Evolutionary conservation across 176 grass and related monocot genomes (phyloP).

Genomic region (Bonia amplexicaulis): DNA sequence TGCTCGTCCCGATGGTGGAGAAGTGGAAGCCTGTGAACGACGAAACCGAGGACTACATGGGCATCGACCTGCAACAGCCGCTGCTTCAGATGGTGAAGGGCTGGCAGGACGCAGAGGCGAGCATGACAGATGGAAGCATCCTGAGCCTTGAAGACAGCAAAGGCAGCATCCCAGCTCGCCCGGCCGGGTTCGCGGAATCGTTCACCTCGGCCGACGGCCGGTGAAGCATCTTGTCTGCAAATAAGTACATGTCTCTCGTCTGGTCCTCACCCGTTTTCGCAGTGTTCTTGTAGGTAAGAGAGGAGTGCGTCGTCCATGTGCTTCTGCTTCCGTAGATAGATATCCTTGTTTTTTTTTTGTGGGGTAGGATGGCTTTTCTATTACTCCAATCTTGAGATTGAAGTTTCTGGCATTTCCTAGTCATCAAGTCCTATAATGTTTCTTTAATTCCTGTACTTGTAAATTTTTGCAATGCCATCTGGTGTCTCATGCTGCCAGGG

Average conservation of each 20-base stretch:
- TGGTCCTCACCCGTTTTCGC: background rate
- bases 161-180: constrained; percentile 89
- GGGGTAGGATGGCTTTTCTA: background rate
- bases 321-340: constrained; percentile 41
- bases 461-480: constrained; percentile 20
- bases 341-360: background rate
- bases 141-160: constrained; percentile 86
- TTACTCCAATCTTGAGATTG: constrained; percentile 41
- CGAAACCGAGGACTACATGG: constrained; percentile 78
- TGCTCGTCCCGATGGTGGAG: constrained; percentile 76
- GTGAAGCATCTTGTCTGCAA: constrained; percentile 37
- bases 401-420: constrained; percentile 37
- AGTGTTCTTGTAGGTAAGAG: constrained; percentile 35
- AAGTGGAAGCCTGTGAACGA: constrained; percentile 84
- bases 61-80: constrained; percentile 80
- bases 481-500: constrained; percentile 13
- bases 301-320: constrained; percentile 18
- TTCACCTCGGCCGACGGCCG: constrained; percentile 93
- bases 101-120: constrained; percentile 79
- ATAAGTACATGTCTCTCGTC: constrained; percentile 41
- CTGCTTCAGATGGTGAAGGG: constrained; percentile 93
- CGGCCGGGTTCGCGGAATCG: constrained; percentile 78
- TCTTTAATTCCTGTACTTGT: constrained; percentile 4
- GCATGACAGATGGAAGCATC: constrained; percentile 51
- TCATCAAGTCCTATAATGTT: background rate